These are phyloP conservation scores for Eimeria acervulina DNA, from an alignment of 169 alveolate species.

Conservation along the genomic window DNA sequence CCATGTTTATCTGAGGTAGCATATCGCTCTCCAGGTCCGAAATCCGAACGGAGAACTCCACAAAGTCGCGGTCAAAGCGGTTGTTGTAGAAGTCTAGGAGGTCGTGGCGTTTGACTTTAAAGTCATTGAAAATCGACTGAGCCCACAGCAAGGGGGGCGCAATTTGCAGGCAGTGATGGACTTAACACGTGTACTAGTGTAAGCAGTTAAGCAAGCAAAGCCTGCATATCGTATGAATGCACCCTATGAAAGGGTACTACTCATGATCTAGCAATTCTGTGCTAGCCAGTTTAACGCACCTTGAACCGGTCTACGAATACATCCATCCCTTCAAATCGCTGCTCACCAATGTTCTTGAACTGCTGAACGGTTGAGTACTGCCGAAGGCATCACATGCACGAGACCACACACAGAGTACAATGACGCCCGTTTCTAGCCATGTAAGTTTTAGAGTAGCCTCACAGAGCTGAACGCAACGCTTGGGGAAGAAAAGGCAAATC, in stretches of 20 bases:
- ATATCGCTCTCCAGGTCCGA: constrained; percentile 92
- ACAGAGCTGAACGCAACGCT: neutral
- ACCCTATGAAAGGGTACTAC: neutral
- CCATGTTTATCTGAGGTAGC: constrained; percentile 94
- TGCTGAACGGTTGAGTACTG: constrained; percentile 96
- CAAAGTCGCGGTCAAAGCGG: constrained; percentile 98
- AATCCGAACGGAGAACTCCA: constrained; percentile 96
- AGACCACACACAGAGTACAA: neutral
- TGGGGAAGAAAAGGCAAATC: neutral
- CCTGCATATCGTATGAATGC: too few species aligned
- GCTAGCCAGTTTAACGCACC: constrained; percentile 77
- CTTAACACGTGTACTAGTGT: neutral
- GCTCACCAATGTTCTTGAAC: constrained; percentile 94
- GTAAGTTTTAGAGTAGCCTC: neutral
- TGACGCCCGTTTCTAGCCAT: neutral
- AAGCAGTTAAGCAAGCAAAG: neutral
- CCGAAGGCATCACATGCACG: neutral
- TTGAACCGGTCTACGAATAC: constrained; percentile 93
- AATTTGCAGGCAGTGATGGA: neutral
- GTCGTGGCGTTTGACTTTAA: constrained; percentile 94
- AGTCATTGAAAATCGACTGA: constrained; percentile 85
- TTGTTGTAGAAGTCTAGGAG: constrained; percentile 96
- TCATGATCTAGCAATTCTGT: neutral
- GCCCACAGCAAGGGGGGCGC: neutral
- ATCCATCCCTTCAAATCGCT: constrained; percentile 97